Evolutionary conservation across 345 rosid genomes (phyloP), one percentile per base, ranked within the genome.

Genomic region (Draba incana): DNA sequence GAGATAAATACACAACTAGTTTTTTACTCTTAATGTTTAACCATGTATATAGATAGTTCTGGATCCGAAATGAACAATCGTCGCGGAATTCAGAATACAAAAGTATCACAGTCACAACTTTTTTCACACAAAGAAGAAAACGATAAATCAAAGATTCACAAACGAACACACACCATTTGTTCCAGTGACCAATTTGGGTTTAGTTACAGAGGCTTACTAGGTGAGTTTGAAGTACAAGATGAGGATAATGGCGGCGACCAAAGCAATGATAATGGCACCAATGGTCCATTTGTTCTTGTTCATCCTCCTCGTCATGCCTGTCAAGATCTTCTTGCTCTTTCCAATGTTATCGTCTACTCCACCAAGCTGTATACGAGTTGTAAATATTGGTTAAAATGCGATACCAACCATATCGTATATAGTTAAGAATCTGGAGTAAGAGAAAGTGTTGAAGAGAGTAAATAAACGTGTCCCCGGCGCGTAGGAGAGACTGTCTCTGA

Each of bases 271-370:
- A n/a, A n/a, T n/a, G n/a, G n/a, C n/a, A n/a, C n/a, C n/a, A n/a
- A n/a, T n/a, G n/a, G n/a, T n/a, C n/a, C n/a, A n/a, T n/a, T n/a
- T n/a, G n/a, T n/a, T n/a, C n/a, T n/a, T n/a, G n/a, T n/a, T n/a
- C n/a, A n/a, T n/a, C n/a, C n/a, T n/a, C 83, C 88, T 86, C 6
- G 97, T 68, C 77, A 92, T 89, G 67, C 64, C 61, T 33, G 87
- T 81, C 86, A 95, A 71, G 62, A 89, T 80, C 80, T 70, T 88
- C 92, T 89, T 95, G 72, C 98, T 95, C 83, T 83, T 89, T 49
- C 94, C 89, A 2, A 92, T 27, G 75, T 88, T 92, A 66, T 85
- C 92, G 45, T 89, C 97, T 67, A 95, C 99, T 67, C 98, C 99
- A 58, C 88, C 85, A 57, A 89, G 88, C 98, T 95, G 84, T 72